Percentiles rank a stretch among this genome's conserved stretches.
Evolutionary conservation across 1,139 yeast genomes (phyloP).

Genomic region (Scheffersomyces insectosa): DNA sequence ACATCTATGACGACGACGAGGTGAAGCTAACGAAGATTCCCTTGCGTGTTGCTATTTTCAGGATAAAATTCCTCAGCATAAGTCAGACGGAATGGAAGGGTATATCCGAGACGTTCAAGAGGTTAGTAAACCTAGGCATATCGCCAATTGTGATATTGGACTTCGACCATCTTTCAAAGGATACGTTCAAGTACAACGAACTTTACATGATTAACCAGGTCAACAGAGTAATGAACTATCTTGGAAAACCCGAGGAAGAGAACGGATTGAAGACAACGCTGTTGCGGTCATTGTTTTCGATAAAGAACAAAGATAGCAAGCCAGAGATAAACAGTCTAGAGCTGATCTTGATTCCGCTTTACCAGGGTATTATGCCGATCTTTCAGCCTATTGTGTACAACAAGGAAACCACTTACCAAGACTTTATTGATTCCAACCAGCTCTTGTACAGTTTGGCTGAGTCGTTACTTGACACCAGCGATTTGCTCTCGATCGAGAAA

Average conservation of each 20-base stretch:
- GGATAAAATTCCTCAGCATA: slow-evolving; percentile 42
- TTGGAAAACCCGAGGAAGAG: slow-evolving; percentile 27
- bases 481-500: slow-evolving; percentile 68
- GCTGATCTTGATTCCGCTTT: slow-evolving; percentile 41
- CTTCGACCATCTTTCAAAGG: slow-evolving; percentile 30
- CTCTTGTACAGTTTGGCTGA: slow-evolving; percentile 29
- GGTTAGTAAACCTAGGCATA: slow-evolving; percentile 54
- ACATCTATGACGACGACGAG: slow-evolving; percentile 36
- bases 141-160: slow-evolving; percentile 29
- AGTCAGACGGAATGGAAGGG: slow-evolving; percentile 36
- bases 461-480: slow-evolving; percentile 23
- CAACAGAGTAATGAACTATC: slow-evolving; percentile 27
- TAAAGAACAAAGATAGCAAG: slow-evolving; percentile 8
- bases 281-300: slow-evolving; percentile 30
- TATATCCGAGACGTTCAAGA: slow-evolving; percentile 49
- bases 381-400: slow-evolving; percentile 60
- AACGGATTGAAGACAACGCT: slow-evolving; percentile 27
- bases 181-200: slow-evolving; percentile 34
- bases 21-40: slow-evolving; percentile 37
- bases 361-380: slow-evolving; percentile 56
- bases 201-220: slow-evolving; percentile 35
- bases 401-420: slow-evolving; percentile 28
- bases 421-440: slow-evolving; percentile 34
- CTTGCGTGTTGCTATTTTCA: slow-evolving; percentile 52
- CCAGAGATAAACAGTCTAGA: slow-evolving; percentile 27